These are phyloP conservation scores for Microascus cirrosus DNA, from an alignment of 2,329 filamentous ascomycete species.

Conservation along the genomic window DNA sequence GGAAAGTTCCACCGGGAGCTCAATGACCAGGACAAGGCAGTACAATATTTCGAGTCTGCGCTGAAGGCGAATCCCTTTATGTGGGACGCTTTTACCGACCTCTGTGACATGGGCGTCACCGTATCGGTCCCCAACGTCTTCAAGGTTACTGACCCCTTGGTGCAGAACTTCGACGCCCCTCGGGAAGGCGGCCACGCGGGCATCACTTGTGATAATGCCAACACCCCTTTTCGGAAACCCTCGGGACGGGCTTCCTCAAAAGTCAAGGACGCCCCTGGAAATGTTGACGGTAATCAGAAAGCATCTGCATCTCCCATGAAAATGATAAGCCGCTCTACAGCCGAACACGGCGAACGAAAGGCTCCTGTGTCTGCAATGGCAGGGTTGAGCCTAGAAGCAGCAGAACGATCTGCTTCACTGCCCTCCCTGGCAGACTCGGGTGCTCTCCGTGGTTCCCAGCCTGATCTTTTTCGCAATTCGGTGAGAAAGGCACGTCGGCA, in stretches of 20 bases:
- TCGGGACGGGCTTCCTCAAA: background rate
- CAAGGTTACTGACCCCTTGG: conserved; percentile 49
- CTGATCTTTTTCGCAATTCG: background rate
- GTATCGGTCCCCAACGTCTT: conserved; percentile 81
- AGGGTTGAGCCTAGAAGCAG: background rate
- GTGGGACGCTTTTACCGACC: conserved; percentile 88
- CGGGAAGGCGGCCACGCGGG: background rate
- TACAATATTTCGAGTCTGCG: conserved; percentile 77
- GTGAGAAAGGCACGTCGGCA: background rate
- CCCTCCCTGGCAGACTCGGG: background rate
- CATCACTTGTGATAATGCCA: conserved; percentile 9
- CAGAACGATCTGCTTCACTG: background rate
- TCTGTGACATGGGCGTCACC: conserved; percentile 79
- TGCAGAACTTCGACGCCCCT: conserved; percentile 31
- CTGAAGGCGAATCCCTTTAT: conserved; percentile 89
- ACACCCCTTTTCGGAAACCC: background rate
- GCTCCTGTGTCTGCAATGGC: background rate
- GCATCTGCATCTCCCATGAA: background rate
- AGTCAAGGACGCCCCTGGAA: background rate
- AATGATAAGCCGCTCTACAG: too few species aligned
- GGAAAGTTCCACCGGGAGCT: conserved; percentile 80
- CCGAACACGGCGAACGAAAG: background rate
- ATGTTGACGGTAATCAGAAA: background rate
- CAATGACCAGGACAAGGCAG: conserved; percentile 72
- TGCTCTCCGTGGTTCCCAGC: background rate